Percentiles rank a stretch among this genome's conserved stretches.
Conservation (phyloP, 371 early-diverging fungal species). For the Globomyces sp. region DNA sequence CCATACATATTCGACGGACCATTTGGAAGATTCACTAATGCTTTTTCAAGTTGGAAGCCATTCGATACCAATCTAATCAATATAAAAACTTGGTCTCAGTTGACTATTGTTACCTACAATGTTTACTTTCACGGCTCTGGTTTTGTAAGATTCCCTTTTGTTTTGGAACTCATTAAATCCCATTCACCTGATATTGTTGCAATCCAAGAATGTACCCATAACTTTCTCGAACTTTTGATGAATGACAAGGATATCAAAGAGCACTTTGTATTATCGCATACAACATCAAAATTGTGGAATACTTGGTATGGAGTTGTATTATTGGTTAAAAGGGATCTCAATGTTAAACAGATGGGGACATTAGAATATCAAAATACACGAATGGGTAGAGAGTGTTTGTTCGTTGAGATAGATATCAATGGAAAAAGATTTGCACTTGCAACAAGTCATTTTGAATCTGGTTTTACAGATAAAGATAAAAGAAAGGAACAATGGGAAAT, state of each 20-base stretch:
- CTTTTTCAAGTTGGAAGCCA: no score
- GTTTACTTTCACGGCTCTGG: neutral
- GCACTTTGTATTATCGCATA: neutral
- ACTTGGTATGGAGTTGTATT: conserved; percentile 1
- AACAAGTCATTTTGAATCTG: conserved; percentile 12
- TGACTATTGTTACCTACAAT: neutral
- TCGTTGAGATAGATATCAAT: neutral
- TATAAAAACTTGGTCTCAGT: no score
- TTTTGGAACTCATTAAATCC: neutral
- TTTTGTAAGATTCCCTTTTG: neutral
- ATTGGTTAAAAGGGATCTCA: neutral
- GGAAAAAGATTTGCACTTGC: neutral
- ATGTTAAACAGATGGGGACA: neutral
- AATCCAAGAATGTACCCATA: neutral
- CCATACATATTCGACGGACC: no score
- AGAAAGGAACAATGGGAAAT: neutral
- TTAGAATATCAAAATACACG: neutral
- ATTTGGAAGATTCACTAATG: no score
- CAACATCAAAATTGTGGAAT: neutral
- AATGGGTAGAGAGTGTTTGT: neutral
- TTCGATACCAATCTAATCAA: no score
- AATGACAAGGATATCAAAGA: neutral
- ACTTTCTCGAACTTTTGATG: neutral
- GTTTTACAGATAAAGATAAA: neutral
- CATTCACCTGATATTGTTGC: neutral